Conservation (phyloP, 1,284 basidiomycete species). For the Cutaneotrichosporon daszewskae region DNA sequence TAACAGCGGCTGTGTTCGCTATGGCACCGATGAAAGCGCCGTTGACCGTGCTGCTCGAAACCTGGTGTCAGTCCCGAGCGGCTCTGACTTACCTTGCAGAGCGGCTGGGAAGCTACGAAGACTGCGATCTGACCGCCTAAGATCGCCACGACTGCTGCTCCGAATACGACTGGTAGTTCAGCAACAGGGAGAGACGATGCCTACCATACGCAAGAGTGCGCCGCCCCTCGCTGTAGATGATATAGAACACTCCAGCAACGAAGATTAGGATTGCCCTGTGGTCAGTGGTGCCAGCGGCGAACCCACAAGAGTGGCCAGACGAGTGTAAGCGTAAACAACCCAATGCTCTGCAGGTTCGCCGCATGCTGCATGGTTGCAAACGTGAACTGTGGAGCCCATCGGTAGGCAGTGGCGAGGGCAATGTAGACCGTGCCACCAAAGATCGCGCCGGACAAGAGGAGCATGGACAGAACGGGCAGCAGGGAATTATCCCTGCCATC, state of each 20-base stretch:
- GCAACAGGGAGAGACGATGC: no score
- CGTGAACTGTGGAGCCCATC: constrained; percentile 60
- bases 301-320: constrained; percentile 63
- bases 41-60: constrained; percentile 62
- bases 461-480: no score
- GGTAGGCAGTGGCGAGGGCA: constrained; percentile 65
- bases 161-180: no score
- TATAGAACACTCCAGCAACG: constrained; percentile 65
- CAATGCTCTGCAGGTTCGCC: constrained; percentile 56
- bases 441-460: constrained; percentile 57
- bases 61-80: constrained; percentile 46
- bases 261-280: constrained; percentile 62
- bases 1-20: constrained; percentile 58
- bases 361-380: constrained; percentile 49
- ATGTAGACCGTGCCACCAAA: constrained; percentile 70
- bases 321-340: constrained; percentile 70
- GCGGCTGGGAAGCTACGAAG: constrained; percentile 66
- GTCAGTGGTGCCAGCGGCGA: not conserved
- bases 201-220: no score
- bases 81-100: constrained; percentile 61
- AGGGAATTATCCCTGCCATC: no score
- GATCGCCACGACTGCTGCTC: no score
- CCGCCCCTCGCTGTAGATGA: no score
- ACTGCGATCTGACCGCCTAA: constrained; percentile 64
- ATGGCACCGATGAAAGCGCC: constrained; percentile 71